A percentile compares a stretch with the other conserved stretches of the same genome.
phyloP scores from a whole-genome alignment of 2,329 filamentous ascomycete species.

The Huntiella savannae region DNA sequence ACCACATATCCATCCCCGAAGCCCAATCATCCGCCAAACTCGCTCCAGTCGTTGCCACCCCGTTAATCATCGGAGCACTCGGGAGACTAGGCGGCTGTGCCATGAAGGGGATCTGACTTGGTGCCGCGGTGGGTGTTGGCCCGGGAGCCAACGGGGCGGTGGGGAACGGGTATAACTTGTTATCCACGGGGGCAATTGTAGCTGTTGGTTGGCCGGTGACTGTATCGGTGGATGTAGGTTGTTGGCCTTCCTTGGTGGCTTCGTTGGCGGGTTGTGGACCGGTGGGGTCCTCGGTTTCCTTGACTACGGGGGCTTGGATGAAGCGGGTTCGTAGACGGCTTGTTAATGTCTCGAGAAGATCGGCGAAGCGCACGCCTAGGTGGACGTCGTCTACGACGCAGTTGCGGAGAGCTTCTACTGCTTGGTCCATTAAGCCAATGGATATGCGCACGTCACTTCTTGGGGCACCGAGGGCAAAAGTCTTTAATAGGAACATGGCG shows the following conservation, averaged over 20 bases:
- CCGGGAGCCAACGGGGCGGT: neutral
- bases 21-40: constrained; percentile 32
- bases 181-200: neutral
- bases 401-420: constrained; percentile 53
- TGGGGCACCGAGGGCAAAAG: constrained; percentile 62
- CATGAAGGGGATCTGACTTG: neutral
- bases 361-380: constrained; percentile 65
- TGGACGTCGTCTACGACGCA: constrained; percentile 76
- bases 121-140: constrained; percentile 2
- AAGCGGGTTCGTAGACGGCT: constrained; percentile 56
- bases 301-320: constrained; percentile 33
- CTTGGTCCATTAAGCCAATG: constrained; percentile 55
- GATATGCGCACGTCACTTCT: constrained; percentile 60
- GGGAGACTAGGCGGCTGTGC: neutral
- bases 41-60: neutral
- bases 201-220: too few relatives aligned
- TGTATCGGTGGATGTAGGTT: too few relatives aligned
- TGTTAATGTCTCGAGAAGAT: constrained; percentile 62
- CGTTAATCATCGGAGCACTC: neutral
- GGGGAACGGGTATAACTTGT: neutral
- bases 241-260: too few relatives aligned
- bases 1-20: constrained; percentile 42
- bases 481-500: constrained; percentile 70
- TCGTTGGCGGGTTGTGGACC: constrained; percentile 17
- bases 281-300: constrained; percentile 21